Conservation (phyloP, 2,329 filamentous ascomycete genomes). For the Aspergillus unguis region DNA sequence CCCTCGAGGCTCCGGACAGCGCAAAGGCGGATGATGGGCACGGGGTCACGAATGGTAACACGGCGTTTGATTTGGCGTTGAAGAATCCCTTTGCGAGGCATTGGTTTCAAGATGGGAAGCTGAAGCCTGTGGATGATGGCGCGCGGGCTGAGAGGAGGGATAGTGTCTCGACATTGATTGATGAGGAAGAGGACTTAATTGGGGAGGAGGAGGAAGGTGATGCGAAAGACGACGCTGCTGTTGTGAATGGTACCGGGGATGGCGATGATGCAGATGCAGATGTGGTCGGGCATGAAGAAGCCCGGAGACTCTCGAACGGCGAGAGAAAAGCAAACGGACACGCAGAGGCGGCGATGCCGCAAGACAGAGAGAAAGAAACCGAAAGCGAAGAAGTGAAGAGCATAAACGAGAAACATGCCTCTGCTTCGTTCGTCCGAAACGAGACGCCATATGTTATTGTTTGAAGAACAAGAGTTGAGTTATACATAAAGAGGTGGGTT, state of each 20-base stretch:
- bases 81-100: conserved; percentile 23
- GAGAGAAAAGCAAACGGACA: too few relatives aligned
- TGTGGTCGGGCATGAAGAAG: background rate
- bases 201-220: background rate
- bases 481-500: background rate
- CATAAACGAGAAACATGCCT: background rate
- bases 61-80: conserved; percentile 23
- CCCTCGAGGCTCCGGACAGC: conserved; percentile 16
- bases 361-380: background rate
- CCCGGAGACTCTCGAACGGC: too few relatives aligned
- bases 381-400: conserved; percentile 15
- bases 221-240: background rate
- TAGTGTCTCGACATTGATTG: conserved; percentile 20
- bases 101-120: conserved; percentile 23
- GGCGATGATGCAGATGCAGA: background rate
- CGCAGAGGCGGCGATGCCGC: too few relatives aligned
- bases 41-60: conserved; percentile 12
- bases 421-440: conserved; percentile 13
- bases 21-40: conserved; percentile 6
- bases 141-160: conserved; percentile 10
- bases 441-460: conserved; percentile 12
- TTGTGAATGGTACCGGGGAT: background rate
- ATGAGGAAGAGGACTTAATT: conserved; percentile 5
- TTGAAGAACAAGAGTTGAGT: background rate
- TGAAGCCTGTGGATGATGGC: conserved; percentile 11